A percentile compares a stretch with the other conserved stretches of the same genome.
Evolutionary conservation across 176 grass and related monocot species (phyloP).

Genomic region (Cymbopogon citratus): DNA sequence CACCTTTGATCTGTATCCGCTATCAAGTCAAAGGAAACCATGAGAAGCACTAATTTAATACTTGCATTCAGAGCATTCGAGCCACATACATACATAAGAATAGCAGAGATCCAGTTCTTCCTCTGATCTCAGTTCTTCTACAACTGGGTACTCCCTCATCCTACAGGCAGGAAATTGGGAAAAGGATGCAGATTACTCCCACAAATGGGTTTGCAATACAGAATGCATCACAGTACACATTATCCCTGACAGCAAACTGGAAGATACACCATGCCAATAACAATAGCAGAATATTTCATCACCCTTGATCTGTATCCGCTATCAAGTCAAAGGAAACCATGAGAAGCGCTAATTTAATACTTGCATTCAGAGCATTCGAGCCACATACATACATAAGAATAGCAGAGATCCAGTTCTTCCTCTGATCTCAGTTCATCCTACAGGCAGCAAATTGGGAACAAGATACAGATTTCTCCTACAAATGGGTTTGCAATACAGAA

Average conservation of each 20-base stretch:
- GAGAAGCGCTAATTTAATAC: too few relatives aligned
- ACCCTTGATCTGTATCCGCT: too few relatives aligned
- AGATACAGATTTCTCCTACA: background rate
- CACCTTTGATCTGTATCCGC: background rate
- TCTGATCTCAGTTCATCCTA: background rate
- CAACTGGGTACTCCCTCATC: background rate
- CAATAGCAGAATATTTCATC: too few relatives aligned
- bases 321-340: too few relatives aligned
- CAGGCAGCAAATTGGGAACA: background rate
- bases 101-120: background rate
- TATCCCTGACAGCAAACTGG: background rate
- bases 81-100: background rate
- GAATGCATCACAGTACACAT: background rate
- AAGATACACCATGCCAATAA: too few relatives aligned
- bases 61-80: background rate
- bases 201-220: background rate
- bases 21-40: background rate
- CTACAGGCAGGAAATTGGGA: background rate
- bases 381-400: too few relatives aligned
- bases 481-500: background rate
- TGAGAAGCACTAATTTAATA: background rate
- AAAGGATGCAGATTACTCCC: background rate
- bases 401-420: too few relatives aligned
- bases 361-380: too few relatives aligned
- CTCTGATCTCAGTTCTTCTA: background rate